These are phyloP conservation scores for Xylaria hypoxylon DNA, from an alignment of 2,329 filamentous ascomycete species.

Conservation along the genomic window DNA sequence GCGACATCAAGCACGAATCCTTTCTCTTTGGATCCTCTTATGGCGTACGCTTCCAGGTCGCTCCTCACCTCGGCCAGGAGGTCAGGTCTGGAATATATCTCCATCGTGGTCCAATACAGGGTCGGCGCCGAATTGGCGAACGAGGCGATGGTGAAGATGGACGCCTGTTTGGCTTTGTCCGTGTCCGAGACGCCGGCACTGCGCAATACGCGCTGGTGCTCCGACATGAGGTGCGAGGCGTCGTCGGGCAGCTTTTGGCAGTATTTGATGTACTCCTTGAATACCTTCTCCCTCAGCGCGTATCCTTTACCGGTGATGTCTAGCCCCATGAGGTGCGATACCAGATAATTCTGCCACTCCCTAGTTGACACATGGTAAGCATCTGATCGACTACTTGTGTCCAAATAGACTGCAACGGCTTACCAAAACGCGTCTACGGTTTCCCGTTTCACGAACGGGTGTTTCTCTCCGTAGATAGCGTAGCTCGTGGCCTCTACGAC, in stretches of 20 bases:
- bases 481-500: conserved; percentile 11
- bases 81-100: conserved; percentile 55
- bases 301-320: conserved; percentile 10
- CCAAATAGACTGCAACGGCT: background rate
- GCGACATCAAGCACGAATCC: conserved; percentile 50
- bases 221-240: conserved; percentile 9
- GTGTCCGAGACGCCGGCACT: conserved; percentile 17
- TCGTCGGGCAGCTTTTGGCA: conserved; percentile 8
- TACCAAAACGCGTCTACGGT: conserved; percentile 7
- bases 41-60: conserved; percentile 52
- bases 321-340: conserved; percentile 11
- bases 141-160: conserved; percentile 48
- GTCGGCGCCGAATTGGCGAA: conserved; percentile 57
- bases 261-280: conserved; percentile 10
- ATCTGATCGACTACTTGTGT: conserved; percentile 4
- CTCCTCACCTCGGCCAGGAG: conserved; percentile 54
- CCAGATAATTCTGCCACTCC: conserved; percentile 10
- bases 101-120: conserved; percentile 58
- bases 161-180: conserved; percentile 19
- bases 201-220: conserved; percentile 21
- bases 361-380: conserved; percentile 7
- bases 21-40: conserved; percentile 30
- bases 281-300: conserved; percentile 11
- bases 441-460: conserved; percentile 10
- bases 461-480: conserved; percentile 9